Conservation (phyloP, 2,329 filamentous ascomycete species). For the Penicillium sp. region DNA sequence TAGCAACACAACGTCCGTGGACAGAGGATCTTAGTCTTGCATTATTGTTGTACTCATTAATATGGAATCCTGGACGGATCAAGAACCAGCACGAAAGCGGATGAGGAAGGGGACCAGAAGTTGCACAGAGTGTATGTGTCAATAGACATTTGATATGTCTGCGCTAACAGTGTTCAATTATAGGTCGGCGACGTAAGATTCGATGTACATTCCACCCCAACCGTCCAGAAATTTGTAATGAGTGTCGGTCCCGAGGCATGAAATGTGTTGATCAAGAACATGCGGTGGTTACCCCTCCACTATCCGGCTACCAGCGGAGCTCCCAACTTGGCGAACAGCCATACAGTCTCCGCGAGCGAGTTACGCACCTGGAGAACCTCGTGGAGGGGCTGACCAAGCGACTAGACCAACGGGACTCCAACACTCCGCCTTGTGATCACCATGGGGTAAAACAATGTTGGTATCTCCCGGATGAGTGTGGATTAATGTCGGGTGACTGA, state of each 20-base stretch:
- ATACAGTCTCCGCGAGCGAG: slow-evolving; percentile 40
- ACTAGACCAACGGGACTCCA: slow-evolving; percentile 24
- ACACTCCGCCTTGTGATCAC: slow-evolving; percentile 4
- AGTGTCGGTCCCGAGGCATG: slow-evolving; percentile 40
- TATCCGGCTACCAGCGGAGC: not conserved
- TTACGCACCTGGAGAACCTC: slow-evolving; percentile 37
- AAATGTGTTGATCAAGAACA: slow-evolving; percentile 42
- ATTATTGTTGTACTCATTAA: not conserved
- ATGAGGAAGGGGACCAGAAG: slow-evolving; percentile 46
- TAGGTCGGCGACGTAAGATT: slow-evolving; percentile 43
- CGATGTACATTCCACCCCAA: slow-evolving; percentile 40
- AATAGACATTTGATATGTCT: not conserved
- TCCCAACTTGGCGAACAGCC: slow-evolving; percentile 24
- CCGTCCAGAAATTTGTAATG: slow-evolving; percentile 37
- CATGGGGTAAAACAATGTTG: not conserved
- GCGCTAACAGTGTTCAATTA: not conserved
- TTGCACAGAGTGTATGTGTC: slow-evolving; percentile 39
- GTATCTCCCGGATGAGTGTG: not conserved
- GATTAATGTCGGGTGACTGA: not conserved
- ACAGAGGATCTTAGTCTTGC: not conserved
- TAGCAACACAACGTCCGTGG: not conserved
- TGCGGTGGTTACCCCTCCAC: slow-evolving; percentile 6
- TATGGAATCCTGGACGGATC: slow-evolving; percentile 26
- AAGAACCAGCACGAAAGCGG: slow-evolving; percentile 40
- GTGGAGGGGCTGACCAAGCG: slow-evolving; percentile 35